Conservation (phyloP, 2,329 filamentous ascomycete genomes). For the Colletotrichum lindemuthianum region DNA sequence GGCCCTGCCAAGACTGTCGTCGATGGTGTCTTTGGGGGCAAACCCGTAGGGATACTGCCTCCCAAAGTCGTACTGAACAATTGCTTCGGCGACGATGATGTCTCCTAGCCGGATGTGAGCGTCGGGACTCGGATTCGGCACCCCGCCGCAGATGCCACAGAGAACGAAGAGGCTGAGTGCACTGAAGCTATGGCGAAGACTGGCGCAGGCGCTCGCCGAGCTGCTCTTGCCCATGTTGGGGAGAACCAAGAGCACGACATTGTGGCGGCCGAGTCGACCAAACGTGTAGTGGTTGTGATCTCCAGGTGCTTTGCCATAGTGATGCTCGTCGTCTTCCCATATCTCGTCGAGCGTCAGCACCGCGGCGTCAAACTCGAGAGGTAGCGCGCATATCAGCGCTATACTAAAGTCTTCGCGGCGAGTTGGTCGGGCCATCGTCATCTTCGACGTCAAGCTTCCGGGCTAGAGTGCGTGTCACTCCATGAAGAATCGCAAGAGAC, state of each 20-base stretch:
- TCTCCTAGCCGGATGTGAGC: slow-evolving; percentile 44
- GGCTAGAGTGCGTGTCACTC: too few relatives aligned
- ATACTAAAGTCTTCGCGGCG: slow-evolving; percentile 23
- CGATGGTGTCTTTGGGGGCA: slow-evolving; percentile 38
- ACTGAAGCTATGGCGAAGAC: slow-evolving; percentile 46
- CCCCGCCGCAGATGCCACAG: slow-evolving; percentile 53
- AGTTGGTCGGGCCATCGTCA: background rate
- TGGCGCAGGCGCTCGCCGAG: slow-evolving; percentile 40
- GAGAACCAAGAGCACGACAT: slow-evolving; percentile 43
- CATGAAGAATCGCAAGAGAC: too few relatives aligned
- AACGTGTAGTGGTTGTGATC: slow-evolving; percentile 45
- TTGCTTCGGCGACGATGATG: slow-evolving; percentile 44
- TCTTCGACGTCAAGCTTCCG: background rate
- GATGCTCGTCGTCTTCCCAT: slow-evolving; percentile 39
- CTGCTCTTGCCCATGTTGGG: slow-evolving; percentile 43
- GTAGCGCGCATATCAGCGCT: slow-evolving; percentile 29
- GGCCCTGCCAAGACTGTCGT: slow-evolving; percentile 42
- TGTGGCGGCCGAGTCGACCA: slow-evolving; percentile 40
- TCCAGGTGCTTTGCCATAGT: slow-evolving; percentile 38
- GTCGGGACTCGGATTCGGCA: slow-evolving; percentile 36
- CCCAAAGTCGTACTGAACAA: slow-evolving; percentile 45
- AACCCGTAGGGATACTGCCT: slow-evolving; percentile 41
- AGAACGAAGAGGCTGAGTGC: slow-evolving; percentile 47
- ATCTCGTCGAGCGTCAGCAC: slow-evolving; percentile 40
- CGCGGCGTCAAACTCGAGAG: slow-evolving; percentile 23